Conservation (phyloP, 2,329 filamentous ascomycete species). For the Alternaria solani region DNA sequence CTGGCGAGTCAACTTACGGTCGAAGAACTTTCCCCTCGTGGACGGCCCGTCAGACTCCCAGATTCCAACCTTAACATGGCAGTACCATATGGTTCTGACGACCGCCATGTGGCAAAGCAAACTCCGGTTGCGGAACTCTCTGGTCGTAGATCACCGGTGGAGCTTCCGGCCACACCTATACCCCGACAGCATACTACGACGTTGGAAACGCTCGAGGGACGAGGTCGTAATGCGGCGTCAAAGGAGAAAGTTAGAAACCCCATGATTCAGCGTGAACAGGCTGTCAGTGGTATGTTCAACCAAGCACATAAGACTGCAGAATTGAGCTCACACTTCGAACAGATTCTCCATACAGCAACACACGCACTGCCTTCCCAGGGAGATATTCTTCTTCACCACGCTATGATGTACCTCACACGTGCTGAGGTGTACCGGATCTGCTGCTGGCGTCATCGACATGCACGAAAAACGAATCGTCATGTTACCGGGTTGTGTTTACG, state of each 20-base stretch:
- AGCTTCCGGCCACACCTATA: neutral
- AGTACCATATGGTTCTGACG: no score
- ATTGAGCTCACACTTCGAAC: constrained; percentile 14
- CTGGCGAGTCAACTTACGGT: neutral
- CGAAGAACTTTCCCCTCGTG: neutral
- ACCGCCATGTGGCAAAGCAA: neutral
- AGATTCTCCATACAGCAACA: neutral
- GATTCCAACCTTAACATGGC: no score
- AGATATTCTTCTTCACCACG: constrained; percentile 9
- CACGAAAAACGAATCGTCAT: neutral
- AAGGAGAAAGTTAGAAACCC: neutral
- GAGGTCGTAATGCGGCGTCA: neutral
- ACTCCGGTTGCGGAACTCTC: constrained; percentile 1
- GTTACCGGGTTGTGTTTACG: constrained; percentile 5
- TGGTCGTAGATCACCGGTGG: neutral
- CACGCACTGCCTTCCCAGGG: constrained; percentile 2
- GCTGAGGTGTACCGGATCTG: constrained; percentile 13
- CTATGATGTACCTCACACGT: constrained; percentile 1
- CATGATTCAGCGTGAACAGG: neutral
- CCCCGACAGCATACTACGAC: constrained; percentile 6
- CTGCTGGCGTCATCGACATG: neutral
- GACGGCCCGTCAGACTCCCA: neutral
- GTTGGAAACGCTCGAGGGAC: constrained; percentile 10
- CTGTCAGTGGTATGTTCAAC: neutral
- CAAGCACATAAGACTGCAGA: neutral